These are phyloP conservation scores for Blastomyces percursus DNA, from an alignment of 2,329 filamentous ascomycete genomes.

Conservation along the genomic window DNA sequence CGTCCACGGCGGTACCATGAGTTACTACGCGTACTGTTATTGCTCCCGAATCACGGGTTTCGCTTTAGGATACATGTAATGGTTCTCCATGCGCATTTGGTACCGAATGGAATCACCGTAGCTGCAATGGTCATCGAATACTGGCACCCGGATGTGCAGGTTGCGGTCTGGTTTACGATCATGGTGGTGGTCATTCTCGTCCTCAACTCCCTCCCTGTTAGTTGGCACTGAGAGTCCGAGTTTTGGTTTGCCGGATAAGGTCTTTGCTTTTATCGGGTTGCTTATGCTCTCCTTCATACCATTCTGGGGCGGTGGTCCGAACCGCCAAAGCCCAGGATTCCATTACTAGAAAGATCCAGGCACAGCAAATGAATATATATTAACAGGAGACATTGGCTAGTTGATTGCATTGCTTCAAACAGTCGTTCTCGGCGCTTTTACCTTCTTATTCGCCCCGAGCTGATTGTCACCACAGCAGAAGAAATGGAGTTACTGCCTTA, in stretches of 20 bases:
- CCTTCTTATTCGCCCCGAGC: conserved; percentile 46
- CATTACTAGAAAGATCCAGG: conserved; percentile 42
- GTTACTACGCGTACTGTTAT: conserved; percentile 35
- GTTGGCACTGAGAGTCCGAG: conserved; percentile 44
- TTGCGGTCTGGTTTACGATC: conserved; percentile 44
- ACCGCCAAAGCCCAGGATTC: conserved; percentile 41
- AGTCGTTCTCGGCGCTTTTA: conserved; percentile 42
- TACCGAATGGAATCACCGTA: conserved; percentile 52
- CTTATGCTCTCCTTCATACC: conserved; percentile 44
- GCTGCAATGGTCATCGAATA: conserved; percentile 55
- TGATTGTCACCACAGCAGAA: conserved; percentile 46
- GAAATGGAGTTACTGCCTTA: conserved; percentile 49
- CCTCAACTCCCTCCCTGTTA: conserved; percentile 40
- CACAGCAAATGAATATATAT: conserved; percentile 40
- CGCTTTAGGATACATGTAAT: conserved; percentile 37
- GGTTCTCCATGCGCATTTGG: conserved; percentile 39
- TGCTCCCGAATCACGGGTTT: conserved; percentile 34
- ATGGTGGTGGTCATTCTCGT: conserved; percentile 48
- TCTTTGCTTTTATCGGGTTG: conserved; percentile 42
- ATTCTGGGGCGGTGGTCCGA: conserved; percentile 47
- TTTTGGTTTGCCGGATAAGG: conserved; percentile 45
- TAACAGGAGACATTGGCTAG: conserved; percentile 37
- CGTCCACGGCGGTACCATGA: conserved; percentile 35
- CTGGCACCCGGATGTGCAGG: conserved; percentile 41
- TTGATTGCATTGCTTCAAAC: conserved; percentile 44